phyloP scores from a whole-genome alignment of 345 rosid genomes.

The Salix udensis region DNA sequence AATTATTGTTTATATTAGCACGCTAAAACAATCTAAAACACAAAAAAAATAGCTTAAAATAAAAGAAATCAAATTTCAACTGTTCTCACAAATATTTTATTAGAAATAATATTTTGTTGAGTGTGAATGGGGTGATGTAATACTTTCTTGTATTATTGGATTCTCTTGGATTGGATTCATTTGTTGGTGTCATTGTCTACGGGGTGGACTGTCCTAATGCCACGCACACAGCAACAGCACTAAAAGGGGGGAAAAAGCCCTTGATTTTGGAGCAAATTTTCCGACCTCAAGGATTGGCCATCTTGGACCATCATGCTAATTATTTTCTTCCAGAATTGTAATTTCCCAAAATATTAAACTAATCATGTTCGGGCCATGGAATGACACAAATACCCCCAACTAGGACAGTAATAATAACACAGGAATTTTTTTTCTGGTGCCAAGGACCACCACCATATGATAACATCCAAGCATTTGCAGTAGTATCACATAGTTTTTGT shows the following conservation, averaged over 20 bases:
- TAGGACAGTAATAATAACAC: neutral
- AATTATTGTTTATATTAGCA: too few relatives aligned
- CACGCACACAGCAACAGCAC: too few relatives aligned
- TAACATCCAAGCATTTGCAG: neutral
- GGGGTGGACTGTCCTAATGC: too few relatives aligned
- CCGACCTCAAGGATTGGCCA: neutral
- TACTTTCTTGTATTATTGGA: constrained; percentile 5
- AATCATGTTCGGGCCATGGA: neutral
- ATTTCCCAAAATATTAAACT: neutral
- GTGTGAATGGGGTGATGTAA: too few relatives aligned
- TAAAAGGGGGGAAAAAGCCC: too few relatives aligned
- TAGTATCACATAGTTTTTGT: neutral
- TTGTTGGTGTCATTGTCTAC: neutral
- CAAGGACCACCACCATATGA: neutral
- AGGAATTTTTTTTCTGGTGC: neutral
- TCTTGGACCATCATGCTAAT: neutral
- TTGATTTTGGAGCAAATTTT: neutral
- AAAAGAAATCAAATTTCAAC: too few relatives aligned
- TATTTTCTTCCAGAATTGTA: neutral
- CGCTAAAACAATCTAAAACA: too few relatives aligned
- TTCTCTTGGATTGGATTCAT: neutral
- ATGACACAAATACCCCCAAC: neutral
- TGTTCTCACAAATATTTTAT: too few relatives aligned
- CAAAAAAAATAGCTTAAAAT: too few relatives aligned
- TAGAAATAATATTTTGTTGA: too few relatives aligned